A percentile compares a stretch with the other conserved stretches of the same genome.
These are phyloP conservation scores for Vitis riparia DNA, from an alignment of 164 flowering plant species.

Conservation along the genomic window DNA sequence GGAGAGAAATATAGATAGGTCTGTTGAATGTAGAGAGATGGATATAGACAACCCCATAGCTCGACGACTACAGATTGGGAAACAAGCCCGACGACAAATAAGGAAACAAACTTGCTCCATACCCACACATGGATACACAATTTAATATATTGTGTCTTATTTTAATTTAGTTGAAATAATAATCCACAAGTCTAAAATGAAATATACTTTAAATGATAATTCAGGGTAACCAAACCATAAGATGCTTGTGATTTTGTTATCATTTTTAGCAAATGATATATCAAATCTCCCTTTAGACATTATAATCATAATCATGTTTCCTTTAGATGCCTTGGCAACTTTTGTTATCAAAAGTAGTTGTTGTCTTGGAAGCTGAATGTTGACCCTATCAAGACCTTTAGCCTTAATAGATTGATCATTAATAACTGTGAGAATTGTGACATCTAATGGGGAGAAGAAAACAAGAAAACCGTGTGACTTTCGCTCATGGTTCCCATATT, in stretches of 20 bases:
- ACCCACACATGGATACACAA: no score
- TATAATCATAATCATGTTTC: constrained; percentile 79
- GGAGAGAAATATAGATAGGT: no score
- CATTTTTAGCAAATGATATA: constrained; percentile 62
- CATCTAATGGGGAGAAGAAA: constrained; percentile 72
- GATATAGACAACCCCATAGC: no score
- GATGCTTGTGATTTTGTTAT: constrained; percentile 65
- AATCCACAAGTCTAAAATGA: no score
- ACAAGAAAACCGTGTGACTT: constrained; percentile 76
- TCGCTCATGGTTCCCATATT: constrained; percentile 61
- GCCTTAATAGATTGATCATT: constrained; percentile 71
- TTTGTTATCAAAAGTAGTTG: constrained; percentile 52
- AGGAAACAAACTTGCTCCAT: no score
- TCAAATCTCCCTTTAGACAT: constrained; percentile 93
- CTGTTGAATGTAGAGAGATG: no score
- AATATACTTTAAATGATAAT: no score
- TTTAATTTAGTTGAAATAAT: no score
- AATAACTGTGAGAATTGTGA: constrained; percentile 71
- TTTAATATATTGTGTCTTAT: no score
- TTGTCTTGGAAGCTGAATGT: constrained; percentile 71
- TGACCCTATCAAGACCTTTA: constrained; percentile 67
- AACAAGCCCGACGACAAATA: no score
- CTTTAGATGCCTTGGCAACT: constrained; percentile 71
- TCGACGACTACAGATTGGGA: no score
- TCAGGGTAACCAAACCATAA: constrained; percentile 99